Base-by-base conservation (phyloP, 1,284 basidiomycete species). In the Thecaphora thlaspeos region DNA sequence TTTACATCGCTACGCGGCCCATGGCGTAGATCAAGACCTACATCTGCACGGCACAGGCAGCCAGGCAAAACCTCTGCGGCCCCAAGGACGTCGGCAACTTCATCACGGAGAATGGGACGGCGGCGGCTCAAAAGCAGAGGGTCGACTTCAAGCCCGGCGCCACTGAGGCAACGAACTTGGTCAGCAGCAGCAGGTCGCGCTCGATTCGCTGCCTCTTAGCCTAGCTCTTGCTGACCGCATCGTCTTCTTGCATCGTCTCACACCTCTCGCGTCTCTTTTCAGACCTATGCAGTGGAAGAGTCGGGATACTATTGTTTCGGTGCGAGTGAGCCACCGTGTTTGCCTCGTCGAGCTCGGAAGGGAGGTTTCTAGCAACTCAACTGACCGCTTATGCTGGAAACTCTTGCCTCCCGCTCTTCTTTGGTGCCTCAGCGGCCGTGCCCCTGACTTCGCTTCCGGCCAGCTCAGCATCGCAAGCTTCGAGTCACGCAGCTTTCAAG, bases 261-360 rank as follows among this genome's bases (percentile, higher is more conserved):
- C n/a, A n/a, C n/a, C n/a, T n/a, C n/a, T n/a, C 32, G 26, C 19
- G 37, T 50, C n/a, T 42, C 50, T 38, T 34, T 17, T 18, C 49
- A 61, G 62, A 36, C 55, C 42, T 96, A 96, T 77, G 78, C 82
- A 26, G 90, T 98, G n/a, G 82, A 82, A 21, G 87, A 88, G 77
- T 91, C 89, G 2, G 94, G 93, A 2, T 97, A 95, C 78, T 97
- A 95, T 78, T 97, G 93, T 78, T 87, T 94, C 68, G 91, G 90
- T 85, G 79, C 80, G 86, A 65, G 71, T 66, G 61, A 68, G 61
- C 52, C 51, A 53, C 42, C 46, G 48, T 40, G 38, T 14, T 4
- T 17, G 9, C 15, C 15, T n/a, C n/a, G n/a, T n/a, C n/a, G n/a
- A n/a, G n/a, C n/a, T n/a, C n/a, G n/a, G n/a, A n/a, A n/a, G n/a